phyloP scores from a whole-genome alignment of 2,329 filamentous ascomycete species.

The Corniculantispora saksenae region DNA sequence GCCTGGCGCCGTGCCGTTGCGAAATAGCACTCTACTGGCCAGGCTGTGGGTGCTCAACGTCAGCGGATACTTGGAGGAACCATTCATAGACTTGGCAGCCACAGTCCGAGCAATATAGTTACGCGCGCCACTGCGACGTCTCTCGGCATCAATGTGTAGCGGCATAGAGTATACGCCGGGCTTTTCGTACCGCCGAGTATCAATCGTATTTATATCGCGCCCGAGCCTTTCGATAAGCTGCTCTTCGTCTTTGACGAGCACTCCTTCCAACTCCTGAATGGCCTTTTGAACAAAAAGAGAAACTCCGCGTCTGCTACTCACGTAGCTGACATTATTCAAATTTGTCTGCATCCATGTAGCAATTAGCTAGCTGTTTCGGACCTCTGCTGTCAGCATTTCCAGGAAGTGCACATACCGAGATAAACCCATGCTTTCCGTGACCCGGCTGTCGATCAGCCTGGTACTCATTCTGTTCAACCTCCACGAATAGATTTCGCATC shows the following conservation, averaged over 20 bases:
- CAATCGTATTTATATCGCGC: constrained; percentile 32
- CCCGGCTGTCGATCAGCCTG: constrained; percentile 34
- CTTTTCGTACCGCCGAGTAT: constrained; percentile 29
- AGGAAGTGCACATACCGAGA: constrained; percentile 27
- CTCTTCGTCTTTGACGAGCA: constrained; percentile 24
- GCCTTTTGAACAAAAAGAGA: constrained; percentile 18
- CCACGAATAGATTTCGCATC: constrained; percentile 42
- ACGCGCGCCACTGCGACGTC: constrained; percentile 21
- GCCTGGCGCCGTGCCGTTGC: constrained; percentile 40
- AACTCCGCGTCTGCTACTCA: constrained; percentile 21
- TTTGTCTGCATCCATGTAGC: constrained; percentile 21
- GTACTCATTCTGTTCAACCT: constrained; percentile 46
- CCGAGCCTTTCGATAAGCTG: constrained; percentile 30
- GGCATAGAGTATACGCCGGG: constrained; percentile 33
- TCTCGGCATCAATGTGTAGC: constrained; percentile 26
- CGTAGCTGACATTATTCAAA: constrained; percentile 26
- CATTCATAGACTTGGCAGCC: constrained; percentile 43
- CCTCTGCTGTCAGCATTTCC: background rate
- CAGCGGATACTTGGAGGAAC: constrained; percentile 48
- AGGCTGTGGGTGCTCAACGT: constrained; percentile 38
- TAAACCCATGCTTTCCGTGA: constrained; percentile 43
- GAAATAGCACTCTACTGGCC: constrained; percentile 39
- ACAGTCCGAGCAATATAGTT: constrained; percentile 27
- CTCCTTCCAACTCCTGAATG: constrained; percentile 20
- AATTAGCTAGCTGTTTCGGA: background rate